Conservation (phyloP, 75 land plant species). For the Pinus tabuliformis region DNA sequence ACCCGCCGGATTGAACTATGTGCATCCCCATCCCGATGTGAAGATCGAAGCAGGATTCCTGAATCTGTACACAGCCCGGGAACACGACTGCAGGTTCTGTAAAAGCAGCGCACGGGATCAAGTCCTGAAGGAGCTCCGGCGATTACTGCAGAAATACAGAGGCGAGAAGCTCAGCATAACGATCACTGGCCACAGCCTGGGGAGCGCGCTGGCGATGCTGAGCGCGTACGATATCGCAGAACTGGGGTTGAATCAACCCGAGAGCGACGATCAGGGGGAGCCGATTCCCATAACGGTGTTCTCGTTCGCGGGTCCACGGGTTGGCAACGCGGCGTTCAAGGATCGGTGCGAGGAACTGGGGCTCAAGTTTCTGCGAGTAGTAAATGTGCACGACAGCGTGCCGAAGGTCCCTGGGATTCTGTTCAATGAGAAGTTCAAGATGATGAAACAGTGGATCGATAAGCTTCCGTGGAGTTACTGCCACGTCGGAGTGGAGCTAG, state of each 20-base stretch:
- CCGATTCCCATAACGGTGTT: slow-evolving; percentile 21
- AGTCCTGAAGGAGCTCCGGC: too few relatives aligned
- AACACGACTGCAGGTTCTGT: too few relatives aligned
- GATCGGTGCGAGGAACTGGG: slow-evolving; percentile 15
- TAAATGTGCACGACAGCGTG: slow-evolving; percentile 40
- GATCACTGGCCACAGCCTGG: slow-evolving; percentile 76
- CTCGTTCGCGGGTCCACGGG: slow-evolving; percentile 17
- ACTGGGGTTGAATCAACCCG: not conserved
- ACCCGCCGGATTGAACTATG: too few relatives aligned
- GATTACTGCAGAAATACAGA: too few relatives aligned
- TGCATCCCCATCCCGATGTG: too few relatives aligned
- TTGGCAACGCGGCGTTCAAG: slow-evolving; percentile 8
- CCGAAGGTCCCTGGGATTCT: too few relatives aligned
- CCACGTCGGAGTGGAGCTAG: slow-evolving; percentile 60
- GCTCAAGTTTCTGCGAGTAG: slow-evolving; percentile 47
- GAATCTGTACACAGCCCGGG: too few relatives aligned
- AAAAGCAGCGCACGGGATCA: too few relatives aligned
- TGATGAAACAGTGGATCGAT: too few relatives aligned
- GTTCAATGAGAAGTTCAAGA: too few relatives aligned
- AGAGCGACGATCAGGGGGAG: not conserved
- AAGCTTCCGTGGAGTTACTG: slow-evolving; percentile 7
- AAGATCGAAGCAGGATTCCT: too few relatives aligned
- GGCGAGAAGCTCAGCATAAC: not conserved
- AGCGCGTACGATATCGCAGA: slow-evolving; percentile 49
- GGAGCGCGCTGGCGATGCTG: slow-evolving; percentile 61